Percentiles rank a stretch among this genome's conserved stretches.
phyloP scores from a whole-genome alignment of 495 filamentous ascomycete species.

The Neurospora pannonica region DNA sequence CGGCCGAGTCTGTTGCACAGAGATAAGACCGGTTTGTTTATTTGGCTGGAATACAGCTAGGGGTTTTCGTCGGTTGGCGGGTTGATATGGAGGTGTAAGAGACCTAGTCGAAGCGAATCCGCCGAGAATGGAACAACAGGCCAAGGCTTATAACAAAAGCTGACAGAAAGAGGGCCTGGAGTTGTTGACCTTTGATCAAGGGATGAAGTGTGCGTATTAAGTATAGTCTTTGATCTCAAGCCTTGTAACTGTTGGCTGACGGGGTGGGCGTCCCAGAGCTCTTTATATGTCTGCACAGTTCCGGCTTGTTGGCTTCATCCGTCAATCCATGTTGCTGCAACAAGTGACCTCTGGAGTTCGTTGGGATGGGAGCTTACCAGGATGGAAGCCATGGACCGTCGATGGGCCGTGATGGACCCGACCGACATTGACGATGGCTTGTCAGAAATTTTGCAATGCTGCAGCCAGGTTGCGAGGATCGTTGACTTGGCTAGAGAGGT shows the following conservation, averaged over 20 bases:
- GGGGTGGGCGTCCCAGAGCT: not conserved
- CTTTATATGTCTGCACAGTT: not conserved
- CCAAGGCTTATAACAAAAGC: not conserved
- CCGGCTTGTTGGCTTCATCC: not conserved
- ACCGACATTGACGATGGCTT: not conserved
- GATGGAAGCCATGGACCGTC: not conserved
- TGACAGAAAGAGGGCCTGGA: not conserved
- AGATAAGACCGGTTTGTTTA: constrained; percentile 19
- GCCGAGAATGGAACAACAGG: not conserved
- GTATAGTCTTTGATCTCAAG: not conserved
- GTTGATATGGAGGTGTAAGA: constrained; percentile 2
- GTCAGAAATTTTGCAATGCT: not conserved
- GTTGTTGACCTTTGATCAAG: not conserved
- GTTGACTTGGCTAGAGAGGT: not conserved
- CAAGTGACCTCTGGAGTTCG: not conserved
- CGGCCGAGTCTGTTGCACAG: constrained; percentile 6
- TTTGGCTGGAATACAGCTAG: constrained; percentile 13
- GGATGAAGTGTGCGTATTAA: not conserved
- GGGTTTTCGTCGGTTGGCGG: not conserved
- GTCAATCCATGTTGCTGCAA: not conserved
- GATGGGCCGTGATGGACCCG: not conserved
- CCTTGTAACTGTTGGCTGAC: not conserved
- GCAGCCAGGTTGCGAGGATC: not conserved
- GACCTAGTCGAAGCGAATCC: not conserved
- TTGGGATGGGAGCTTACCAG: not conserved